Conservation (phyloP, 2,329 filamentous ascomycete genomes). For the Albifimbria verrucaria region DNA sequence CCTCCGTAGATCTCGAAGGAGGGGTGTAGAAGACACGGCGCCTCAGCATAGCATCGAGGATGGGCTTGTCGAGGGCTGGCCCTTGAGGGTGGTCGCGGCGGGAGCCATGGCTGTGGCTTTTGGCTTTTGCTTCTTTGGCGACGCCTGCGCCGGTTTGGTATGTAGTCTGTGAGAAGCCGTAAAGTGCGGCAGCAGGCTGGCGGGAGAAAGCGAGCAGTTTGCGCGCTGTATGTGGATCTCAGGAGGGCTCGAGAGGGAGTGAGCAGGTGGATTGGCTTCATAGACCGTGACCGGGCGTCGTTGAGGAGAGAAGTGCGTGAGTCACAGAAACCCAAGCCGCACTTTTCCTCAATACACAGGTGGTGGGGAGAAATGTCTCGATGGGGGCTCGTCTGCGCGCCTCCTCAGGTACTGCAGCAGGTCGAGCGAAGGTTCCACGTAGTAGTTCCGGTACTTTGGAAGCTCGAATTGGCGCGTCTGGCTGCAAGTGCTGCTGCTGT, state of each 20-base stretch:
- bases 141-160: conserved; percentile 24
- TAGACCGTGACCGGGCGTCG: conserved; percentile 13
- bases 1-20: conserved; percentile 95
- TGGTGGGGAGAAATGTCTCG: conserved; percentile 12
- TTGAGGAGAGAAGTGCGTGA: conserved; percentile 18
- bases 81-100: conserved; percentile 73
- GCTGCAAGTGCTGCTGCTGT: not conserved
- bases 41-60: conserved; percentile 81
- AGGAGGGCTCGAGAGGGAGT: conserved; percentile 6
- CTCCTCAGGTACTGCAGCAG: not conserved
- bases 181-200: conserved; percentile 21
- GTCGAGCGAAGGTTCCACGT: not conserved
- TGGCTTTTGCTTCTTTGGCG: conserved; percentile 19
- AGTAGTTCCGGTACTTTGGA: not conserved
- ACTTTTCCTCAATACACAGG: conserved; percentile 12
- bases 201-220: conserved; percentile 11
- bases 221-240: conserved; percentile 6
- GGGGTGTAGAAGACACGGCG: conserved; percentile 93
- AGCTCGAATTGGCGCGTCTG: not conserved
- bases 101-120: conserved; percentile 40
- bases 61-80: conserved; percentile 82
- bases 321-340: conserved; percentile 21
- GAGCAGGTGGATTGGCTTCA: conserved; percentile 21
- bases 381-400: not conserved
- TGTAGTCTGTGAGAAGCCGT: conserved; percentile 24